These are phyloP conservation scores for Gastrolobium bilobum DNA, from an alignment of 306 rosid species.

Conservation along the genomic window DNA sequence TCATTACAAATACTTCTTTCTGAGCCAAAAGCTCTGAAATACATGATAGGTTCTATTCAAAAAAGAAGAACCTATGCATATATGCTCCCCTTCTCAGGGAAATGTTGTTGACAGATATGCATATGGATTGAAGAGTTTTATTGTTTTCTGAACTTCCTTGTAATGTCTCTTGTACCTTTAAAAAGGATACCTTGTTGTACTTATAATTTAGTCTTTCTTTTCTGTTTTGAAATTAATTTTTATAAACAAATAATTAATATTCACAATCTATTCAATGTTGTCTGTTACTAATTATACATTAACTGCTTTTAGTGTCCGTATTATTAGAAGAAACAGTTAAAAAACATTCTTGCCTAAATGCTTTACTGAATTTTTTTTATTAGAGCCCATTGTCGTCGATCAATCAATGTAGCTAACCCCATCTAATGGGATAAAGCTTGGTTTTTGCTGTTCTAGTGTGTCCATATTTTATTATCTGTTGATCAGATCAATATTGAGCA, in stretches of 20 bases:
- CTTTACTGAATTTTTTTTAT: not conserved
- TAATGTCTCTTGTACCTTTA: slow-evolving; percentile 16
- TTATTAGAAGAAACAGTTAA: slow-evolving; percentile 21
- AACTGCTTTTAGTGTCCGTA: slow-evolving; percentile 22
- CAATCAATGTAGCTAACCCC: slow-evolving; percentile 6
- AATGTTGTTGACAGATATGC: slow-evolving; percentile 30
- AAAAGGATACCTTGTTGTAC: slow-evolving; percentile 30
- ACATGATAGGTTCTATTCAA: not conserved
- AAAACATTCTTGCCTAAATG: not conserved
- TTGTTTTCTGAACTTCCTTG: slow-evolving; percentile 38
- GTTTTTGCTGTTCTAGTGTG: slow-evolving; percentile 22
- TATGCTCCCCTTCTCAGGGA: slow-evolving; percentile 37
- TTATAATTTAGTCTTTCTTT: slow-evolving; percentile 8
- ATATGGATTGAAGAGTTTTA: slow-evolving; percentile 13
- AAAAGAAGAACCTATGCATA: slow-evolving; percentile 20
- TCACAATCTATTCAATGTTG: slow-evolving; percentile 21
- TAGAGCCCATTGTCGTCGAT: not conserved
- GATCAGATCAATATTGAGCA: slow-evolving; percentile 29
- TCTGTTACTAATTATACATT: slow-evolving; percentile 1
- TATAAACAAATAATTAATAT: slow-evolving; percentile 14
- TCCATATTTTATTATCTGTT: slow-evolving; percentile 18
- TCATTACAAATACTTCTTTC: slow-evolving; percentile 32
- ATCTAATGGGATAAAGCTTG: slow-evolving; percentile 13
- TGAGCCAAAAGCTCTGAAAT: slow-evolving; percentile 9
- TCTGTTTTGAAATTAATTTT: not conserved